These are phyloP conservation scores for Kingdonia uniflora DNA, from an alignment of 164 flowering plant species.

Conservation along the genomic window DNA sequence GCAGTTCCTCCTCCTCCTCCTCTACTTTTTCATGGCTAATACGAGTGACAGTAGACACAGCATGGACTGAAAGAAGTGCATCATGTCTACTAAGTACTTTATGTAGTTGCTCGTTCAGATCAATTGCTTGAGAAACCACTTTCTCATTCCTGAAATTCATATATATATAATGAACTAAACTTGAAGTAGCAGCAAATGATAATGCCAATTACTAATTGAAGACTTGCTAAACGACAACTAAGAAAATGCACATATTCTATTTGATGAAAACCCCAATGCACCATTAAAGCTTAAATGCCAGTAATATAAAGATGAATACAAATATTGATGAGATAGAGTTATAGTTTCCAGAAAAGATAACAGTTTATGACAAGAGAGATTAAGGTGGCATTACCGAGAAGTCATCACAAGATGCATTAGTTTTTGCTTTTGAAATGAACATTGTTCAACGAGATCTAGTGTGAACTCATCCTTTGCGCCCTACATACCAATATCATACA, in stretches of 20 bases:
- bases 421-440: conserved; percentile 86
- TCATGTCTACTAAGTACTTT: conserved; percentile 66
- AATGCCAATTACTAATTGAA: too few species aligned
- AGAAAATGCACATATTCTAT: too few species aligned
- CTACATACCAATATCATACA: conserved; percentile 20
- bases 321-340: too few species aligned
- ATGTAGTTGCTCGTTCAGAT: conserved; percentile 76
- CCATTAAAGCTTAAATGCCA: not conserved
- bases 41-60: conserved; percentile 26
- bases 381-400: conserved; percentile 48
- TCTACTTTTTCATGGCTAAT: conserved; percentile 36
- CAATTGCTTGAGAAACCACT: conserved; percentile 68
- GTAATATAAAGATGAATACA: not conserved
- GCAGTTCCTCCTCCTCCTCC: conserved; percentile 74
- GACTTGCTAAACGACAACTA: too few species aligned
- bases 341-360: too few species aligned
- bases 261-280: too few species aligned
- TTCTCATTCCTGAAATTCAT: conserved; percentile 54
- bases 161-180: too few species aligned
- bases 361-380: not conserved
- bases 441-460: conserved; percentile 95
- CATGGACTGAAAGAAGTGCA: conserved; percentile 44
- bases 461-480: conserved; percentile 92
- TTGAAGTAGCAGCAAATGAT: too few species aligned
- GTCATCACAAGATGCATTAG: conserved; percentile 92